phyloP scores from a whole-genome alignment of 2,329 filamentous ascomycete species.

The Cladophialophora psammophila region DNA sequence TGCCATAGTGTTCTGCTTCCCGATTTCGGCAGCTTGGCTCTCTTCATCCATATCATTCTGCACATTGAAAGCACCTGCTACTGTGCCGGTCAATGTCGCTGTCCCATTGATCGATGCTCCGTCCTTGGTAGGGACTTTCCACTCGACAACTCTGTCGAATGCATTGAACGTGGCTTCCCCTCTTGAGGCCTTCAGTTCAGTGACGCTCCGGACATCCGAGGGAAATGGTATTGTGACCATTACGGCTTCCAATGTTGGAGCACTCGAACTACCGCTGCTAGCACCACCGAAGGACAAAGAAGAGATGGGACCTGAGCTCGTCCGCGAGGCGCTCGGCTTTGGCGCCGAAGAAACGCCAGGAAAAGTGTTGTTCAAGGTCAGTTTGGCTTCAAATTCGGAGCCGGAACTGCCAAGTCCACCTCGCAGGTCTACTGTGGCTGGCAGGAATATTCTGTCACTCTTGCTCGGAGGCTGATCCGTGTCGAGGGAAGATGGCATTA shows the following conservation, averaged over 20 bases:
- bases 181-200: constrained; percentile 78
- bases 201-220: constrained; percentile 78
- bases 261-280: constrained; percentile 61
- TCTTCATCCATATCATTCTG: constrained; percentile 43
- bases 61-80: constrained; percentile 69
- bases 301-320: constrained; percentile 57
- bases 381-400: constrained; percentile 85
- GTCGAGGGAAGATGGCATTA: constrained; percentile 74
- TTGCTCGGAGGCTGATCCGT: constrained; percentile 63
- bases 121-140: constrained; percentile 82
- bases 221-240: constrained; percentile 81
- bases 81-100: constrained; percentile 79
- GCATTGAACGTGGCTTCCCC: constrained; percentile 85
- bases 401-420: constrained; percentile 77
- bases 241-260: constrained; percentile 76
- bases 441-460: constrained; percentile 74
- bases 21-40: constrained; percentile 42
- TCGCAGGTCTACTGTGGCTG: constrained; percentile 80
- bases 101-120: constrained; percentile 70
- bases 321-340: constrained; percentile 41
- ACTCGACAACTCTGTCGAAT: constrained; percentile 76
- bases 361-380: constrained; percentile 74
- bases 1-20: constrained; percentile 49
- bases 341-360: constrained; percentile 49
- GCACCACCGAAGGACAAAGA: constrained; percentile 57